Evolutionary conservation across 2,329 filamentous ascomycete species (phyloP).

Genomic region (Cytospora mali): DNA sequence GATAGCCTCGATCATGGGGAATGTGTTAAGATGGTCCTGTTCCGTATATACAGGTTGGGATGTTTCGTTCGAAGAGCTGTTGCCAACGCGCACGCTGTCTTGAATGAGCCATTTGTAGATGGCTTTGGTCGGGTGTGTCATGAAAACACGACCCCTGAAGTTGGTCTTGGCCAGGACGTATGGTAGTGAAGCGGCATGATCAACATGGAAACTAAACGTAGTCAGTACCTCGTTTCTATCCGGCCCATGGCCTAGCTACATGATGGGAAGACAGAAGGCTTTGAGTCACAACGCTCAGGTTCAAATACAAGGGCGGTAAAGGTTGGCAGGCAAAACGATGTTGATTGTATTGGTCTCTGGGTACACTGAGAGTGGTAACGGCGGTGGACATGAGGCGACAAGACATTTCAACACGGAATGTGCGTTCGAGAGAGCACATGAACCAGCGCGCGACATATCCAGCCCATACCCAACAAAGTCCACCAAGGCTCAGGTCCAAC

Average conservation of each 20-base stretch:
- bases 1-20: constrained; percentile 93
- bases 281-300: constrained; percentile 24
- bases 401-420: neutral
- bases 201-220: constrained; percentile 82
- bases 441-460: constrained; percentile 28
- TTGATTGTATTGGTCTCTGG: constrained; percentile 36
- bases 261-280: constrained; percentile 16
- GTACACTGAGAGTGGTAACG: constrained; percentile 29
- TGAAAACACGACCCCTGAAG: constrained; percentile 94
- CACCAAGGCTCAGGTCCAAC: constrained; percentile 25
- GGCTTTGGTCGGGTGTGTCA: constrained; percentile 98
- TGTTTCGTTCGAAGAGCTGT: constrained; percentile 63
- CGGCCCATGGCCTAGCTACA: constrained; percentile 21
- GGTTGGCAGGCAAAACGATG: constrained; percentile 28
- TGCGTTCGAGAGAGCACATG: neutral
- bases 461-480: constrained; percentile 20
- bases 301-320: constrained; percentile 28
- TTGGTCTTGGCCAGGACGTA: constrained; percentile 98
- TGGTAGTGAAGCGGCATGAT: constrained; percentile 97
- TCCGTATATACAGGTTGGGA: constrained; percentile 89
- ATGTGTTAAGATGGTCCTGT: constrained; percentile 90
- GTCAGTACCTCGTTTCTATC: constrained; percentile 31
- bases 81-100: constrained; percentile 89
- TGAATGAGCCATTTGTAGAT: constrained; percentile 99
- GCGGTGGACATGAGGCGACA: constrained; percentile 5